phyloP scores from a whole-genome alignment of 257 asterid genomes.

The Striga asiatica region DNA sequence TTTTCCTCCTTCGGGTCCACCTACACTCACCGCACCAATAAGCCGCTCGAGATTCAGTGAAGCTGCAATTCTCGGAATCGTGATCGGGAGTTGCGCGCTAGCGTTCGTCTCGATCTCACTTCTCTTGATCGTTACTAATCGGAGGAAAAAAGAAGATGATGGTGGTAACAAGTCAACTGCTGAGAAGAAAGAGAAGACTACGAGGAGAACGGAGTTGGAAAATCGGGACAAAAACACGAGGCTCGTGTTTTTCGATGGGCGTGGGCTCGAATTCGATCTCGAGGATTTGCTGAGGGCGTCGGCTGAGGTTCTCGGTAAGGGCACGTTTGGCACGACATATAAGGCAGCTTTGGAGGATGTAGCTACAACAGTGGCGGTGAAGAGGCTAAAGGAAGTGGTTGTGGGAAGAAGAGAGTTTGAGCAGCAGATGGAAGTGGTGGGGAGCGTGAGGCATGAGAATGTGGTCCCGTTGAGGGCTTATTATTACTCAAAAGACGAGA shows the following conservation, averaged over 20 bases:
- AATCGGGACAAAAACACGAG: slow-evolving; percentile 26
- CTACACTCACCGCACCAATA: slow-evolving; percentile 6
- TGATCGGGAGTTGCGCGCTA: slow-evolving; percentile 31
- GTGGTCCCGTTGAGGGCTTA: slow-evolving; percentile 57
- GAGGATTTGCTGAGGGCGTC: slow-evolving; percentile 81
- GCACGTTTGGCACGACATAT: slow-evolving; percentile 56
- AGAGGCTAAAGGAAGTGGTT: slow-evolving; percentile 52
- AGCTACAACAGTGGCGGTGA: slow-evolving; percentile 48
- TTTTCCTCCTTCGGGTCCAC: slow-evolving; percentile 20
- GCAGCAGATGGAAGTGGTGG: slow-evolving; percentile 61
- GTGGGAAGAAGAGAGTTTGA: slow-evolving; percentile 61
- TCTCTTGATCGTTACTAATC: slow-evolving; percentile 21
- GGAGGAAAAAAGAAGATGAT: slow-evolving; percentile 10
- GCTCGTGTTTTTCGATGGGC: slow-evolving; percentile 49
- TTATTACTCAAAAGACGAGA: slow-evolving; percentile 70
- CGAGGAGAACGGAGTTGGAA: slow-evolving; percentile 16
- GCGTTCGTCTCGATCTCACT: slow-evolving; percentile 28
- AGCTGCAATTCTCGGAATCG: slow-evolving; percentile 28
- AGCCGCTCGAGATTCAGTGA: slow-evolving; percentile 24
- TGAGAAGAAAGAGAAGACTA: slow-evolving; percentile 22
- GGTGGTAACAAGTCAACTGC: not conserved
- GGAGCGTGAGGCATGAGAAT: slow-evolving; percentile 48
- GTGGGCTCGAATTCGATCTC: slow-evolving; percentile 56
- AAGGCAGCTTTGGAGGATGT: slow-evolving; percentile 70
- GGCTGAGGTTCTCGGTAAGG: slow-evolving; percentile 80